These are phyloP conservation scores for Aspergillus funiculosus DNA, from an alignment of 495 filamentous ascomycete genomes.

Conservation along the genomic window DNA sequence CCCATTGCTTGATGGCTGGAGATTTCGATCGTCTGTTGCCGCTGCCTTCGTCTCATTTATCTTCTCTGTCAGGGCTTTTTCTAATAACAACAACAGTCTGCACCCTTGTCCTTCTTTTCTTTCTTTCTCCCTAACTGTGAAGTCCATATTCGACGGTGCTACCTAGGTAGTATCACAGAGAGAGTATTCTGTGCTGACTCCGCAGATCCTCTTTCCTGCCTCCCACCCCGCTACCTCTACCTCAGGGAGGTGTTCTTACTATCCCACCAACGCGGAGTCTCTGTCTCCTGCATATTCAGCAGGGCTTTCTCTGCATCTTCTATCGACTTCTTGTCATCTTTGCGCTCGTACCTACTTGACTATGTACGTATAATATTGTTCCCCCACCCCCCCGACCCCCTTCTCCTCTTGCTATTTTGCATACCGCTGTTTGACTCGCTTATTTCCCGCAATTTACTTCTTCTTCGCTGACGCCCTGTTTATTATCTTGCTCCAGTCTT, in stretches of 20 bases:
- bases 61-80: too few relatives aligned
- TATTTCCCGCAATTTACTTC: not conserved
- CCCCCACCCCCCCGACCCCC: not conserved
- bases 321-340: conserved; percentile 4
- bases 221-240: conserved; percentile 11
- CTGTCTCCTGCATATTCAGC: conserved; percentile 19
- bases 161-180: not conserved
- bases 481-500: not conserved
- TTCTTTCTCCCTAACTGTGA: not conserved
- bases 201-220: conserved; percentile 10
- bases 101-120: not conserved
- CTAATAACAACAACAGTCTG: conserved; percentile 7
- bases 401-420: conserved; percentile 3
- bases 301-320: conserved; percentile 18
- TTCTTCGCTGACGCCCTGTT: not conserved
- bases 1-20: conserved; percentile 33
- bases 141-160: not conserved
- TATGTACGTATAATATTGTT: conserved; percentile 1
- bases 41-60: conserved; percentile 20
- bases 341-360: too few relatives aligned
- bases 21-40: conserved; percentile 32
- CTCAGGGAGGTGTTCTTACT: conserved; percentile 4
- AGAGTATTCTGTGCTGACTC: conserved; percentile 3
- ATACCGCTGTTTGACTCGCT: conserved; percentile 15
- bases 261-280: conserved; percentile 13